Percentiles rank a stretch among this genome's conserved stretches.
Conservation (phyloP, 2,329 filamentous ascomycete species). For the Colletotrichum sp. region DNA sequence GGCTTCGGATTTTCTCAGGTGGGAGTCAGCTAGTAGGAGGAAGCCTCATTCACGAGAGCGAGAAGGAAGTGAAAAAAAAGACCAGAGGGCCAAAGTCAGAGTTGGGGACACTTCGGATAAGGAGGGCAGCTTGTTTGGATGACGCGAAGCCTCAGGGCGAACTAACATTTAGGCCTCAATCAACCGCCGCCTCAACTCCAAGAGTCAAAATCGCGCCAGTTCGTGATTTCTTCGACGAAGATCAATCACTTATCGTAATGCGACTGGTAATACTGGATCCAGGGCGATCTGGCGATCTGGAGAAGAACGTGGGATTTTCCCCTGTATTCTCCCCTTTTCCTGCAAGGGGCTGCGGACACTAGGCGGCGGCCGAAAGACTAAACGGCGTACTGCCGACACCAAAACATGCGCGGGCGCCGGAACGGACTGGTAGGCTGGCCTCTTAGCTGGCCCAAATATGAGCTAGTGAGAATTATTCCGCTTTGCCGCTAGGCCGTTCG, state of each 20-base stretch:
- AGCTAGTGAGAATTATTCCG: neutral
- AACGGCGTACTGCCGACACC: neutral
- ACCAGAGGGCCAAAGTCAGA: neutral
- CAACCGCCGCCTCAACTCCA: neutral
- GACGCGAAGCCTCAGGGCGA: neutral
- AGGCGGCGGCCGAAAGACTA: neutral
- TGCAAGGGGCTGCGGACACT: neutral
- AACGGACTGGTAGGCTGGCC: neutral
- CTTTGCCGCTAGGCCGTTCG: neutral
- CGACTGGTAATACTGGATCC: neutral
- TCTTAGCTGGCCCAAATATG: neutral
- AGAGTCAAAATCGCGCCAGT: neutral
- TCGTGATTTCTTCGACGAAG: neutral
- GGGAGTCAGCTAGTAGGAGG: neutral
- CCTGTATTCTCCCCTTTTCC: neutral
- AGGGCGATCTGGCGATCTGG: neutral
- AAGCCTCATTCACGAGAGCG: neutral
- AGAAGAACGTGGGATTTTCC: neutral
- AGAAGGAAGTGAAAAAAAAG: neutral
- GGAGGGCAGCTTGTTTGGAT: neutral
- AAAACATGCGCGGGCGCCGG: neutral
- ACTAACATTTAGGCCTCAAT: neutral
- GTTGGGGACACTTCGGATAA: neutral
- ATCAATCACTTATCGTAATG: neutral
- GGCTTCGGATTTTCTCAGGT: neutral